Conservation (phyloP, 768 basidiomycete genomes). For the Neoboletus brunneissimus region DNA sequence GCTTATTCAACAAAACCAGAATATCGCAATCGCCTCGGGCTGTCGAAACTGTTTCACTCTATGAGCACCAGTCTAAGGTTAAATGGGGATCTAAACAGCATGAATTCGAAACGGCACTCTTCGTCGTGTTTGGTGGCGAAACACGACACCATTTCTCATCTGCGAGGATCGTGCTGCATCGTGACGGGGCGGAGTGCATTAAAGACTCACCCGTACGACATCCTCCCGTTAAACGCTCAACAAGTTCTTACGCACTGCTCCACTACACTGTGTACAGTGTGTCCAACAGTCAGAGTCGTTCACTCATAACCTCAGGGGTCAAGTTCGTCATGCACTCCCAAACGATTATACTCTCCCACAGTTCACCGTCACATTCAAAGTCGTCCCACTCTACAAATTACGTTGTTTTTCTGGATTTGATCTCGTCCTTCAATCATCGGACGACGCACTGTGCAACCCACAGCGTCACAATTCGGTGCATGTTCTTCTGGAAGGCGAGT, state of each 20-base stretch:
- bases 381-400: not conserved
- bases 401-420: too few species aligned
- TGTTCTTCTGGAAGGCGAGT: not conserved
- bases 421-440: not conserved
- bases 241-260: not conserved
- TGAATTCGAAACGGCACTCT: not conserved
- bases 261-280: not conserved
- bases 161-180: not conserved
- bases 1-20: not conserved
- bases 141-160: not conserved
- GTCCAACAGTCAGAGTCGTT: not conserved
- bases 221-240: not conserved
- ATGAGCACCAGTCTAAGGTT: too few species aligned
- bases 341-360: not conserved
- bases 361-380: not conserved
- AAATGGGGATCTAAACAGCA: too few species aligned
- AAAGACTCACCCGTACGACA: not conserved
- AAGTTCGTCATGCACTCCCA: not conserved
- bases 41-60: too few species aligned
- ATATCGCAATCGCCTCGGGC: not conserved
- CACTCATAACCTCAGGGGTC: not conserved
- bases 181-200: not conserved
- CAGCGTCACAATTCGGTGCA: not conserved
- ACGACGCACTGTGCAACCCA: too few species aligned
- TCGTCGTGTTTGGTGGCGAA: not conserved